These are phyloP conservation scores for Gliomastix tumulicola DNA, from an alignment of 2,329 filamentous ascomycete species.

Conservation along the genomic window DNA sequence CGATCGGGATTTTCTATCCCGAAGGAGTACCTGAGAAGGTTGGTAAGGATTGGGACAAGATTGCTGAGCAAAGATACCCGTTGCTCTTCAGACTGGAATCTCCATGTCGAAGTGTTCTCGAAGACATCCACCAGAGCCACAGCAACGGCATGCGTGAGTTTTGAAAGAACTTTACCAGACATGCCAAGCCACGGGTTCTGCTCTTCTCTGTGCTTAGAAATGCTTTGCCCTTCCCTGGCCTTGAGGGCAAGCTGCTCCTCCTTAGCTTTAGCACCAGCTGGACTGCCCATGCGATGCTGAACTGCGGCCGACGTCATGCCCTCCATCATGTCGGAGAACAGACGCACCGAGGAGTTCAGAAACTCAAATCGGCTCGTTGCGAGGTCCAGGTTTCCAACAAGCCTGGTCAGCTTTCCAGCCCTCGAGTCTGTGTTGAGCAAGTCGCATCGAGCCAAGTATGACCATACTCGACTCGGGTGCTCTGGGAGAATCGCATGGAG, in stretches of 20 bases:
- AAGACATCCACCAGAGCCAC: constrained; percentile 75
- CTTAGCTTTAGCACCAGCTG: constrained; percentile 37
- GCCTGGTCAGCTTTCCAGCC: constrained; percentile 67
- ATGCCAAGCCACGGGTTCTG: constrained; percentile 61
- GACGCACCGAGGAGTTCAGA: constrained; percentile 61
- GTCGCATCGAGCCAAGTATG: constrained; percentile 74
- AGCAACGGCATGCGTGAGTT: constrained; percentile 65
- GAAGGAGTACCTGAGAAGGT: constrained; percentile 65
- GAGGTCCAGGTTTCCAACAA: constrained; percentile 79
- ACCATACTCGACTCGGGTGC: constrained; percentile 84
- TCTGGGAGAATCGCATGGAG: constrained; percentile 64
- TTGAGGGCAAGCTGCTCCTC: constrained; percentile 29
- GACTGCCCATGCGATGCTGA: constrained; percentile 52
- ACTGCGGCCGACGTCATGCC: constrained; percentile 67
- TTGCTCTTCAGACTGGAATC: constrained; percentile 63
- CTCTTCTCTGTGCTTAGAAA: constrained; percentile 37
- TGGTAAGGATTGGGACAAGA: constrained; percentile 64
- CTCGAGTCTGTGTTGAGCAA: constrained; percentile 72
- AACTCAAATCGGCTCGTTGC: constrained; percentile 71
- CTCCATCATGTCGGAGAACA: constrained; percentile 71
- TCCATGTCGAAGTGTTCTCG: constrained; percentile 82
- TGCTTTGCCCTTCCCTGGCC: too few species aligned
- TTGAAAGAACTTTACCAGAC: constrained; percentile 69
- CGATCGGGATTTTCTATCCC: constrained; percentile 59
- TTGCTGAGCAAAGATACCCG: constrained; percentile 61